phyloP scores from a whole-genome alignment of 2,329 filamentous ascomycete species.

The Claviceps pusilla region DNA sequence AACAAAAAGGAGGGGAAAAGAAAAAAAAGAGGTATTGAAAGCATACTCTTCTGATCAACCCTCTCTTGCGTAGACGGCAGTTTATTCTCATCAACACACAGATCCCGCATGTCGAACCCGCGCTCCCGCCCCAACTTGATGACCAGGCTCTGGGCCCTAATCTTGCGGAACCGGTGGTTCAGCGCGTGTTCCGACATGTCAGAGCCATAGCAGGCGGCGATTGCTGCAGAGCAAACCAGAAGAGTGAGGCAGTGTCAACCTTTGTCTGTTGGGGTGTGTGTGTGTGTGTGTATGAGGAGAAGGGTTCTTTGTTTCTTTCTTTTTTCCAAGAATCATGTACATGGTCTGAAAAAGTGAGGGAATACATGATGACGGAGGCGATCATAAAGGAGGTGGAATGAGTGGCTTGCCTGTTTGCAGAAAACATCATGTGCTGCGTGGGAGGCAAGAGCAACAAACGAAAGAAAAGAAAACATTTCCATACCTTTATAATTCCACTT shows the following conservation, averaged over 20 bases:
- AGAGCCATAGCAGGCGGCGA: slow-evolving; percentile 32
- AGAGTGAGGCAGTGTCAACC: slow-evolving; percentile 13
- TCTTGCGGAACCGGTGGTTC: slow-evolving; percentile 36
- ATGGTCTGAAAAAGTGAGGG: too few species aligned
- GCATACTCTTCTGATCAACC: slow-evolving; percentile 28
- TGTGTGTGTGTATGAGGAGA: background rate
- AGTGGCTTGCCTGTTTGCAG: background rate
- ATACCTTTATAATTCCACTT: slow-evolving; percentile 49
- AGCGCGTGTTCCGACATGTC: slow-evolving; percentile 32
- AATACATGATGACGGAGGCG: too few species aligned
- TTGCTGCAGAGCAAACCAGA: slow-evolving; percentile 23
- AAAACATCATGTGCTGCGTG: background rate
- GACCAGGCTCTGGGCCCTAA: slow-evolving; percentile 27
- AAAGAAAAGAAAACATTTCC: slow-evolving; percentile 9
- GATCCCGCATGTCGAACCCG: slow-evolving; percentile 28
- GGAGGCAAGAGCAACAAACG: background rate
- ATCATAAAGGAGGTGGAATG: too few species aligned
- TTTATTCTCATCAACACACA: slow-evolving; percentile 20
- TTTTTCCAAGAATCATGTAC: too few species aligned
- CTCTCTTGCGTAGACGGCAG: slow-evolving; percentile 24
- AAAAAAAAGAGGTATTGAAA: background rate
- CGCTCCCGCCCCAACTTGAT: slow-evolving; percentile 21
- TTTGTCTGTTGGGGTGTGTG: slow-evolving; percentile 8
- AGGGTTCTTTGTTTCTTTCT: background rate
- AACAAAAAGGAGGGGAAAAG: too few species aligned